These are phyloP conservation scores for Phytophthora citrophthora DNA, from an alignment of 352 stramenopile species.

Conservation along the genomic window DNA sequence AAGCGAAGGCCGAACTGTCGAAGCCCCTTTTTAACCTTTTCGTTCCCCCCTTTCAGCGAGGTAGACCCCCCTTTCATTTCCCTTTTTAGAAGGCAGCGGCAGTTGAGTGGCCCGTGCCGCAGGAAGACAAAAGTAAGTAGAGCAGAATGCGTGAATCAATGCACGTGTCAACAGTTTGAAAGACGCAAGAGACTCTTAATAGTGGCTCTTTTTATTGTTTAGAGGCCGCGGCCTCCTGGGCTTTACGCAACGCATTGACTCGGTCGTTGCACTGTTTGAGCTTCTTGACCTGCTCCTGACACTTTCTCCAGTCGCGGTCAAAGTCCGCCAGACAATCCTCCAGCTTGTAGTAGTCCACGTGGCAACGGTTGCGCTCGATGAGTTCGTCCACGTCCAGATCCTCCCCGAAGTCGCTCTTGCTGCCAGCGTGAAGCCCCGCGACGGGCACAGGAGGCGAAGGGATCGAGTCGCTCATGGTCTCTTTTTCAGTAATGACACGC, in stretches of 20 bases:
- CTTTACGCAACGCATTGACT: conserved; percentile 59
- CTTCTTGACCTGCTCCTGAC: conserved; percentile 79
- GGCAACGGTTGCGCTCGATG: conserved; percentile 86
- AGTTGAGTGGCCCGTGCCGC: neutral
- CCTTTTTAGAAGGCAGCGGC: conserved; percentile 29
- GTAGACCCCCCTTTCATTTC: conserved; percentile 27
- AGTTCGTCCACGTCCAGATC: conserved; percentile 86
- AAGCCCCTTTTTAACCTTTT: conserved; percentile 71
- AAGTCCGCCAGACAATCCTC: conserved; percentile 85
- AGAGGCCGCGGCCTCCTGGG: conserved; percentile 24
- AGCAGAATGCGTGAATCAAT: conserved; percentile 29
- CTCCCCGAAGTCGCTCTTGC: conserved; percentile 81
- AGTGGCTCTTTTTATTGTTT: conserved; percentile 6
- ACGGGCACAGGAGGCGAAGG: conserved; percentile 46
- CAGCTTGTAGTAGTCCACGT: conserved; percentile 87
- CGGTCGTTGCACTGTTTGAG: conserved; percentile 83
- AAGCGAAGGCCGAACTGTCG: conserved; percentile 60
- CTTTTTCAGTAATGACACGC: neutral
- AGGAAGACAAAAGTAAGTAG: conserved; percentile 31
- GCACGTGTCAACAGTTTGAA: conserved; percentile 22
- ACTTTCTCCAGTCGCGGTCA: conserved; percentile 89
- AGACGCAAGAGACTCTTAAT: neutral
- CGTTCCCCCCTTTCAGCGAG: conserved; percentile 17
- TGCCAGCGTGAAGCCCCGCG: conserved; percentile 72
- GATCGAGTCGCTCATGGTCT: conserved; percentile 23